Conservation (phyloP, 2,329 filamentous ascomycete genomes). For the Penicillium glabrum region DNA sequence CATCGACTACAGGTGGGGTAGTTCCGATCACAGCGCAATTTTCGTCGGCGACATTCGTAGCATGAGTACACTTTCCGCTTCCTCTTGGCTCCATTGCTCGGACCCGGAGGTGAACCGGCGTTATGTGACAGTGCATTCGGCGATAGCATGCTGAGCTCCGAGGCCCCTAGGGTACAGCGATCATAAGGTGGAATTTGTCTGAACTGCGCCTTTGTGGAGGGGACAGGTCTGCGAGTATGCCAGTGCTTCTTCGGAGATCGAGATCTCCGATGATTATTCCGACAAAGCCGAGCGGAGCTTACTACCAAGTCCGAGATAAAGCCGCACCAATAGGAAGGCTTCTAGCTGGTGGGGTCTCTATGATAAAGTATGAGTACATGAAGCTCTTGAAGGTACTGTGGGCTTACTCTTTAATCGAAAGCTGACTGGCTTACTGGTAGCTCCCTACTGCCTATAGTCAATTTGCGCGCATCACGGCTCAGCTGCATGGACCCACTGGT, state of each 20-base stretch:
- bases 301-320: not conserved
- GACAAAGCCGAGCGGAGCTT: not conserved
- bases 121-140: not conserved
- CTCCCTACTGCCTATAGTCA: not conserved
- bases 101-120: not conserved
- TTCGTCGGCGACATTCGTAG: constrained; percentile 8
- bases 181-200: not conserved
- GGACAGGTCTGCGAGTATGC: no score
- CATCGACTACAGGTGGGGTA: constrained; percentile 19
- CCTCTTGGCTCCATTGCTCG: constrained; percentile 2
- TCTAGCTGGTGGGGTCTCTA: no score
- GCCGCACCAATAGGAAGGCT: not conserved
- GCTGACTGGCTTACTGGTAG: not conserved
- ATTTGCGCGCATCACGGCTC: not conserved
- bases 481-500: not conserved
- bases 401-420: not conserved
- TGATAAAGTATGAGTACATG: no score
- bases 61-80: constrained; percentile 10
- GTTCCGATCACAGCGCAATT: constrained; percentile 18
- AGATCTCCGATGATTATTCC: not conserved
- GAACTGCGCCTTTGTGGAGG: not conserved
- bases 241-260: not conserved
- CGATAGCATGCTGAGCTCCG: constrained; percentile 1
- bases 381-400: no score
- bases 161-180: not conserved